Conservation (phyloP, 257 asterid genomes). For the Capsicum pubescens region DNA sequence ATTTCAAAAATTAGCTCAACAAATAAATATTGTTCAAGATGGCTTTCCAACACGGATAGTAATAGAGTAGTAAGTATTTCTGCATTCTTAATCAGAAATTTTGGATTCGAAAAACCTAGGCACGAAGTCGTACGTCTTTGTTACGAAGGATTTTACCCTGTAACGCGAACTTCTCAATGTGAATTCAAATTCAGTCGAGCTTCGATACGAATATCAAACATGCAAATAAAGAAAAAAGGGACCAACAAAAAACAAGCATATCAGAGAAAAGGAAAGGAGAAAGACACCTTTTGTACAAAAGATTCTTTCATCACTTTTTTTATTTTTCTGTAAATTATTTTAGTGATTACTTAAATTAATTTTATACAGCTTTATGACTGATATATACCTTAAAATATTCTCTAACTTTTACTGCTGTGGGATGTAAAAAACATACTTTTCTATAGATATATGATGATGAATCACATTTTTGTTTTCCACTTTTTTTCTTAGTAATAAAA, state of each 20-base stretch:
- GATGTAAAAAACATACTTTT: background rate
- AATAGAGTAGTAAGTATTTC: too few relatives aligned
- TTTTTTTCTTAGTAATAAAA: background rate
- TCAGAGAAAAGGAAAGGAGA: slow-evolving; percentile 43
- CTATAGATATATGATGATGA: background rate
- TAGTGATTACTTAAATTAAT: background rate
- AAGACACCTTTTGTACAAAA: background rate
- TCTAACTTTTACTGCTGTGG: background rate
- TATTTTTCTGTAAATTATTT: slow-evolving; percentile 2
- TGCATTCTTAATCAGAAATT: too few relatives aligned
- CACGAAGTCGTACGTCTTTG: too few relatives aligned
- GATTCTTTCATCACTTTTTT: slow-evolving; percentile 3
- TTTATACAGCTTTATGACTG: background rate
- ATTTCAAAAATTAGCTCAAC: too few relatives aligned
- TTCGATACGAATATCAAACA: too few relatives aligned
- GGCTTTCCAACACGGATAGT: too few relatives aligned
- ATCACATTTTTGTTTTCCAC: background rate
- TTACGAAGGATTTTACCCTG: too few relatives aligned
- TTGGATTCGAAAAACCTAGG: too few relatives aligned
- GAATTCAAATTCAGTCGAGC: too few relatives aligned
- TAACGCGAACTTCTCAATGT: too few relatives aligned
- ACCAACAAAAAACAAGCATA: slow-evolving; percentile 43
- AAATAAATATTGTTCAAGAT: too few relatives aligned
- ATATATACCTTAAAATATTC: background rate
- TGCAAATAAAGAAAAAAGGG: too few relatives aligned